Evolutionary conservation across 805 yeast species (phyloP).

Genomic region (Kuraishia capsulata): DNA sequence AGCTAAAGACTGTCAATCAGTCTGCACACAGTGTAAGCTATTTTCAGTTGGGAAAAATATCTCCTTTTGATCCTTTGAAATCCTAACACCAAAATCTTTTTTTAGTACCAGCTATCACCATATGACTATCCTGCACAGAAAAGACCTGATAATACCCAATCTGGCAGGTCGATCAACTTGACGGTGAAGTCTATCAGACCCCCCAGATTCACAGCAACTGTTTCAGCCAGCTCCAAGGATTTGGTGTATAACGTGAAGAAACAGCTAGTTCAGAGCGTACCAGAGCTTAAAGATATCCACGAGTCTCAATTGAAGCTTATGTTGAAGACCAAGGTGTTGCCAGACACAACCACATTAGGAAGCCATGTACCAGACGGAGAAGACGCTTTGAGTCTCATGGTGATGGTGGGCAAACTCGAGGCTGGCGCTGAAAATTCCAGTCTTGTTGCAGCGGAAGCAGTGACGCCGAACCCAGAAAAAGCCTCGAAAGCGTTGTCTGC

Average conservation of each 20-base stretch:
- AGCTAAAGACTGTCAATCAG: slow-evolving; percentile 13
- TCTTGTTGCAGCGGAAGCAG: slow-evolving; percentile 2
- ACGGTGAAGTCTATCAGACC: slow-evolving; percentile 59
- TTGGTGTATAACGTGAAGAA: slow-evolving; percentile 28
- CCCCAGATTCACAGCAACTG: slow-evolving; percentile 46
- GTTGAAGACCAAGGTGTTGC: slow-evolving; percentile 41
- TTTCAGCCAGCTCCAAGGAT: slow-evolving; percentile 12
- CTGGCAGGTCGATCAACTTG: slow-evolving; percentile 14
- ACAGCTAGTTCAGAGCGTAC: slow-evolving; percentile 21
- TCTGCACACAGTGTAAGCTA: slow-evolving; percentile 1
- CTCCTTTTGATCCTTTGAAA: background rate
- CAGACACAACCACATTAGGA: slow-evolving; percentile 28
- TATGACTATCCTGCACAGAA: background rate
- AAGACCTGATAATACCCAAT: background rate
- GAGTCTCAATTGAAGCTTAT: slow-evolving; percentile 33
- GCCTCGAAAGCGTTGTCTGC: background rate
- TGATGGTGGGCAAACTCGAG: slow-evolving; percentile 18
- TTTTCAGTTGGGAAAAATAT: no score
- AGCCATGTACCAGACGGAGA: slow-evolving; percentile 10
- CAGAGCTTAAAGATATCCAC: slow-evolving; percentile 17
- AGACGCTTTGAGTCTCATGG: slow-evolving; percentile 21
- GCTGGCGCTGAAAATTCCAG: background rate
- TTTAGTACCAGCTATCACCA: slow-evolving; percentile 7
- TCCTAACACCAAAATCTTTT: no score
- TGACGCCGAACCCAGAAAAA: slow-evolving; percentile 1